Evolutionary conservation across 2,329 filamentous ascomycete genomes (phyloP).

Genomic region (Cladosporium halotolerans): DNA sequence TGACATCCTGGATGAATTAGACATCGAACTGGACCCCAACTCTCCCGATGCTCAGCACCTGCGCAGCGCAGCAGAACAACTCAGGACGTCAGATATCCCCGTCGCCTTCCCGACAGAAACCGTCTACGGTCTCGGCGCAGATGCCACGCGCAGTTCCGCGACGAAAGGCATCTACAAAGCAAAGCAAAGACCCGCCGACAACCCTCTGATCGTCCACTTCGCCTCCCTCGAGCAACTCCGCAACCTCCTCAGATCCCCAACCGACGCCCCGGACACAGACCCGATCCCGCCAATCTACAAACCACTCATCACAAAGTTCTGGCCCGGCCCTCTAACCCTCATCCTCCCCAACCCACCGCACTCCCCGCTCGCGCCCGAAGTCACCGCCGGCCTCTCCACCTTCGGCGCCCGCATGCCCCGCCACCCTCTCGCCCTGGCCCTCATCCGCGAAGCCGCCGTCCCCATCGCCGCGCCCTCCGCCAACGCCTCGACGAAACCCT

Average conservation of each 20-base stretch:
- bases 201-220: constrained; percentile 90
- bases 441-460: constrained; percentile 71
- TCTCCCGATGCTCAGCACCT: constrained; percentile 49
- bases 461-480: constrained; percentile 89
- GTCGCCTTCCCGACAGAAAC: constrained; percentile 97
- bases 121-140: constrained; percentile 93
- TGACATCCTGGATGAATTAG: constrained; percentile 32
- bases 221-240: constrained; percentile 73
- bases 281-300: constrained; percentile 69
- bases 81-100: constrained; percentile 62
- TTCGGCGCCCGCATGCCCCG: constrained; percentile 90
- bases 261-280: constrained; percentile 28
- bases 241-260: constrained; percentile 46
- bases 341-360: constrained; percentile 68
- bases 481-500: constrained; percentile 89
- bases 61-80: constrained; percentile 57
- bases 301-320: constrained; percentile 73
- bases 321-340: constrained; percentile 91
- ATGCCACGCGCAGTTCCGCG: constrained; percentile 76
- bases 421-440: constrained; percentile 72
- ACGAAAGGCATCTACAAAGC: constrained; percentile 89
- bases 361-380: constrained; percentile 75
- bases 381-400: constrained; percentile 75
- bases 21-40: constrained; percentile 22
- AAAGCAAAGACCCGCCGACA: constrained; percentile 87